A percentile compares a stretch with the other conserved stretches of the same genome.
Evolutionary conservation across 495 filamentous ascomycete species (phyloP).

Genomic region (Penicillium canescens): DNA sequence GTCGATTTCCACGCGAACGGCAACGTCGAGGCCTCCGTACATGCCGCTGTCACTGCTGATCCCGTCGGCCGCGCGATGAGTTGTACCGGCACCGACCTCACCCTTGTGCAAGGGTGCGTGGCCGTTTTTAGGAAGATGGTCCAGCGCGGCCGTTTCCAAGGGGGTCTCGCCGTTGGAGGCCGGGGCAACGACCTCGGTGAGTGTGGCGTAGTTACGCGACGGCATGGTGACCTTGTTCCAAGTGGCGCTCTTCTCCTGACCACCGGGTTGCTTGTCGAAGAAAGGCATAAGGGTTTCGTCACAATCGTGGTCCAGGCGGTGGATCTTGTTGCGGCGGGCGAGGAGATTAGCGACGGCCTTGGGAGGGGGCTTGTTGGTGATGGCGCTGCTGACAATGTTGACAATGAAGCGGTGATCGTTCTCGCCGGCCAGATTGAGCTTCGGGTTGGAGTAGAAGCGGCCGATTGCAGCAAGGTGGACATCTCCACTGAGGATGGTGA

Average conservation of each 20-base stretch:
- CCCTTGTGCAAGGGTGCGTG: slow-evolving; percentile 64
- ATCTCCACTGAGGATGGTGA: slow-evolving; percentile 82
- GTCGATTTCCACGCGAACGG: slow-evolving; percentile 69
- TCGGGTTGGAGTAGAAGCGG: slow-evolving; percentile 71
- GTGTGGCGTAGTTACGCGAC: slow-evolving; percentile 79
- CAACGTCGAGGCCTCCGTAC: slow-evolving; percentile 66
- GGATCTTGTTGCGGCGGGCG: slow-evolving; percentile 84
- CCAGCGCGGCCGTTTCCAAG: slow-evolving; percentile 20
- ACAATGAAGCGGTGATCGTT: slow-evolving; percentile 72
- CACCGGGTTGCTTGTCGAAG: slow-evolving; percentile 82
- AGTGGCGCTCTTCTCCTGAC: slow-evolving; percentile 60
- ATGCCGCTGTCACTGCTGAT: slow-evolving; percentile 50
- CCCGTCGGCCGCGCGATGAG: slow-evolving; percentile 59
- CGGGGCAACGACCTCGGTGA: slow-evolving; percentile 61
- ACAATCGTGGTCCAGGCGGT: slow-evolving; percentile 80
- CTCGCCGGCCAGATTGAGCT: slow-evolving; percentile 58
- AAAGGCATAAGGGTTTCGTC: slow-evolving; percentile 87
- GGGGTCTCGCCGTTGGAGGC: slow-evolving; percentile 22
- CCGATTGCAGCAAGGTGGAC: slow-evolving; percentile 76
- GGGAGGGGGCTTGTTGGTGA: slow-evolving; percentile 94
- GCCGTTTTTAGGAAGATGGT: slow-evolving; percentile 53
- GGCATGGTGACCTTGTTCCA: slow-evolving; percentile 90
- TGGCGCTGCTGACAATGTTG: slow-evolving; percentile 74
- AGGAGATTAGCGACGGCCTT: slow-evolving; percentile 86
- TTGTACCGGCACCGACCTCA: slow-evolving; percentile 64